Conservation (phyloP, 352 stramenopile genomes). For the Pythium sp. region DNA sequence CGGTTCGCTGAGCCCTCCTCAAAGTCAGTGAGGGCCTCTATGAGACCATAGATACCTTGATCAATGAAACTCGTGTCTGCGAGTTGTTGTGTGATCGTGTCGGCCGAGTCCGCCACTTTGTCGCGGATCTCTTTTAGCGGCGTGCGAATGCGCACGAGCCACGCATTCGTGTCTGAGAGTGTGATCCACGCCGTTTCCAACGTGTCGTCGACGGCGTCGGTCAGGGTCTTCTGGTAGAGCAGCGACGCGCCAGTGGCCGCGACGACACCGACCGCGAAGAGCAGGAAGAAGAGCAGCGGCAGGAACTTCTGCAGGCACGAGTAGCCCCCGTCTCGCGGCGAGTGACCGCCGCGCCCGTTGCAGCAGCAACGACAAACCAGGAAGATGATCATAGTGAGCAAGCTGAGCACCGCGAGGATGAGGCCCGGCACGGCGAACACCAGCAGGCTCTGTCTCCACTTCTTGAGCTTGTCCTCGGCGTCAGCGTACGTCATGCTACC, state of each 20-base stretch:
- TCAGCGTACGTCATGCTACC: slow-evolving; percentile 25
- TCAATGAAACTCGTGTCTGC: slow-evolving; percentile 46
- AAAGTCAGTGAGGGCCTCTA: slow-evolving; percentile 28
- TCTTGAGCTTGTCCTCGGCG: slow-evolving; percentile 32
- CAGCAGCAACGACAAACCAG: slow-evolving; percentile 72
- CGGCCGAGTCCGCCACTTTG: slow-evolving; percentile 31
- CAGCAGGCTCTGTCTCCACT: slow-evolving; percentile 48
- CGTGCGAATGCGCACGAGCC: slow-evolving; percentile 34
- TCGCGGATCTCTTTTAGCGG: slow-evolving; percentile 44
- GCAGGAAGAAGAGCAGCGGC: slow-evolving; percentile 59
- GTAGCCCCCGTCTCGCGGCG: slow-evolving; percentile 58
- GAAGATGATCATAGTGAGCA: slow-evolving; percentile 74
- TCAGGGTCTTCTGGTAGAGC: slow-evolving; percentile 54
- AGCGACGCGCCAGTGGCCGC: slow-evolving; percentile 44
- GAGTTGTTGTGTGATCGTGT: slow-evolving; percentile 27
- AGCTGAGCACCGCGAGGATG: slow-evolving; percentile 48
- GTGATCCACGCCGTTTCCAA: slow-evolving; percentile 40
- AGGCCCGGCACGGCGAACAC: slow-evolving; percentile 58
- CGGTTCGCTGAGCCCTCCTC: slow-evolving; percentile 21
- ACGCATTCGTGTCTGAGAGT: slow-evolving; percentile 33
- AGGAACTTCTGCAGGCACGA: slow-evolving; percentile 68
- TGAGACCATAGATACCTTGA: slow-evolving; percentile 29
- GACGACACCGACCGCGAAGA: slow-evolving; percentile 53
- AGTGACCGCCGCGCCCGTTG: slow-evolving; percentile 62
- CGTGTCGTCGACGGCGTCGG: slow-evolving; percentile 34